phyloP scores from a whole-genome alignment of 176 grass and related monocot species.

The Thinopyrum elongatum region DNA sequence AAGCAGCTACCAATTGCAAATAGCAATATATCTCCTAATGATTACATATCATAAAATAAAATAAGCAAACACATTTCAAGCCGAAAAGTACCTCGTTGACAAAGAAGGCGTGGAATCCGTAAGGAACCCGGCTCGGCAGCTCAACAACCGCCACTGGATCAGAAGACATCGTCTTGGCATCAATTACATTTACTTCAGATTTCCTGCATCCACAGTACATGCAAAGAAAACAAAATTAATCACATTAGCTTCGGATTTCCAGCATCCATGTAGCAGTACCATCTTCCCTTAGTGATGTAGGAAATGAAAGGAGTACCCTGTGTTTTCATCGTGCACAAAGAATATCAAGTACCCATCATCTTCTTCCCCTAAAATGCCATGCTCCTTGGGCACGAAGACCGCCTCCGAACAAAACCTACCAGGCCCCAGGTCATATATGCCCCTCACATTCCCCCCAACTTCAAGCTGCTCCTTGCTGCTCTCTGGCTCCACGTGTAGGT shows the following conservation, averaged over 20 bases:
- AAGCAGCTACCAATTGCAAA: background rate
- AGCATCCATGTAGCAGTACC: background rate
- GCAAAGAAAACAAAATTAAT: background rate
- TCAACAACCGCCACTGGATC: constrained; percentile 77
- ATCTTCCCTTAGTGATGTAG: background rate
- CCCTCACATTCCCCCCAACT: constrained; percentile 73
- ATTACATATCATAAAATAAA: background rate
- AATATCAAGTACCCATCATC: constrained; percentile 90
- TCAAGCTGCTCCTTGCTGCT: constrained; percentile 69
- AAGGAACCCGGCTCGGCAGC: constrained; percentile 72
- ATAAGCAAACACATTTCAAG: background rate
- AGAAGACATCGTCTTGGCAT: constrained; percentile 82
- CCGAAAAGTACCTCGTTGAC: constrained; percentile 54
- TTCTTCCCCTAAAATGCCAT: constrained; percentile 66
- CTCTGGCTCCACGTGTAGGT: constrained; percentile 62
- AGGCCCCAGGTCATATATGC: constrained; percentile 72
- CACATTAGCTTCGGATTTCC: background rate
- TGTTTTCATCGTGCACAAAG: constrained; percentile 89
- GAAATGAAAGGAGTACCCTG: constrained; percentile 47
- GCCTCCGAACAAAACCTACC: constrained; percentile 84
- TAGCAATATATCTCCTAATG: background rate
- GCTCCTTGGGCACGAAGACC: constrained; percentile 73
- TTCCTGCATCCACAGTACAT: constrained; percentile 47
- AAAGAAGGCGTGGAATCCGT: constrained; percentile 92
- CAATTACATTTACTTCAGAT: constrained; percentile 82